phyloP scores from a whole-genome alignment of 805 yeast species.

The Ogataea salicorniae region DNA sequence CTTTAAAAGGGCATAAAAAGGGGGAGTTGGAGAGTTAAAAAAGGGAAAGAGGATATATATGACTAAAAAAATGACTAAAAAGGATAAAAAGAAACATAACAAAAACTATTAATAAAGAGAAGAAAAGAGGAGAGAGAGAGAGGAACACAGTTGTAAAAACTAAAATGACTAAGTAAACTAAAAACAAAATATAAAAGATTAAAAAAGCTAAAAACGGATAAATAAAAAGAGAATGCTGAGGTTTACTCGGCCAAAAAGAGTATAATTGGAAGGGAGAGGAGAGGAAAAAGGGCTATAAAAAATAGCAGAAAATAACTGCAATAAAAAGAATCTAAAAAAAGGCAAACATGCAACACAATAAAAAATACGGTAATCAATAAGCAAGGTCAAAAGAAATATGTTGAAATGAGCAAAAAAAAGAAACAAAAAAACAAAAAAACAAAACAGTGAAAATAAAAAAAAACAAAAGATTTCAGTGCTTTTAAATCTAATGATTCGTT shows the following conservation, averaged over 20 bases:
- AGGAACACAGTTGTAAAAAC: background rate
- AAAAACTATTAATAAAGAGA: background rate
- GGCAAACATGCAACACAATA: slow-evolving; percentile 1
- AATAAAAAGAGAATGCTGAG: too few species aligned
- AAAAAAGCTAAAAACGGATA: too few species aligned
- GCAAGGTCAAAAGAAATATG: background rate
- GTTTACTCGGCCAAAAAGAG: background rate
- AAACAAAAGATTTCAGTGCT: background rate
- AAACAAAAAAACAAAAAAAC: slow-evolving; percentile 1
- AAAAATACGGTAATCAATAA: background rate
- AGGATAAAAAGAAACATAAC: slow-evolving; percentile 1
- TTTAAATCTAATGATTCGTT: background rate
- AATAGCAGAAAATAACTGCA: background rate
- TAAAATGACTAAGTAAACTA: background rate
- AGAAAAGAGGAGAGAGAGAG: slow-evolving; percentile 1
- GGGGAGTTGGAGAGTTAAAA: background rate
- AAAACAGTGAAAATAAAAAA: slow-evolving; percentile 1
- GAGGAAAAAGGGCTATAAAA: background rate
- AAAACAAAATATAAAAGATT: background rate
- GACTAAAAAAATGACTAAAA: slow-evolving; percentile 7
- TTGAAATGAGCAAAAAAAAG: background rate
- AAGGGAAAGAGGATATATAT: background rate
- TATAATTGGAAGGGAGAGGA: slow-evolving; percentile 5
- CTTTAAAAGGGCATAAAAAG: background rate
- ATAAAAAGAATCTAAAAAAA: slow-evolving; percentile 4